Conservation (phyloP, 371 early-diverging fungal species). For the Dinochytrium kinnereticum region DNA sequence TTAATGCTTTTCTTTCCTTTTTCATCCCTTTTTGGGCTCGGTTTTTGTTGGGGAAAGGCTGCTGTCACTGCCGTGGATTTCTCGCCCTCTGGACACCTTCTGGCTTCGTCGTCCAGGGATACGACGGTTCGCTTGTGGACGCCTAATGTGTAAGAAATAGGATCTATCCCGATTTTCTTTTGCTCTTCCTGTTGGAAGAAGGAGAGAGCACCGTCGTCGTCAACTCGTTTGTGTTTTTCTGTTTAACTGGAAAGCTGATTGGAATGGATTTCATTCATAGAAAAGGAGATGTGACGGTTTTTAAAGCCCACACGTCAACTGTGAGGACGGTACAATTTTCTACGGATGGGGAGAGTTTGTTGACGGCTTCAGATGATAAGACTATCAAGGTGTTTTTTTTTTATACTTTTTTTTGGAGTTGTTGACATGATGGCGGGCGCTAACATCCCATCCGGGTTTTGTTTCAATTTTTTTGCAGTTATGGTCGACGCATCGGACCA, state of each 20-base stretch:
- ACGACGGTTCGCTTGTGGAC: constrained; percentile 62
- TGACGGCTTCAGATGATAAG: constrained; percentile 62
- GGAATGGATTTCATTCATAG: constrained; percentile 29
- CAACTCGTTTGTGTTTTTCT: constrained; percentile 3
- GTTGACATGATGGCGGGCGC: no score
- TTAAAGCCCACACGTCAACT: constrained; percentile 60
- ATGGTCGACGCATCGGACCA: constrained; percentile 56
- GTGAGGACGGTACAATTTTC: constrained; percentile 63
- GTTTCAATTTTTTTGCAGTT: no score
- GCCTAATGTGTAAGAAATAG: constrained; percentile 59
- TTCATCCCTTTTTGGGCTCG: no score
- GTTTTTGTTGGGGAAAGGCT: no score
- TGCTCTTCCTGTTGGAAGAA: no score
- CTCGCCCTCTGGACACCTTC: constrained; percentile 46
- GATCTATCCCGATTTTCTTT: no score
- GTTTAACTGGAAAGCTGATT: background rate
- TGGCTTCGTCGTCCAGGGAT: constrained; percentile 56
- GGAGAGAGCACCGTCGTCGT: no score
- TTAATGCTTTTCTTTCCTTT: no score
- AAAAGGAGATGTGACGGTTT: constrained; percentile 61
- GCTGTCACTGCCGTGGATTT: constrained; percentile 58
- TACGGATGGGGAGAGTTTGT: constrained; percentile 45
- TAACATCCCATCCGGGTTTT: no score
- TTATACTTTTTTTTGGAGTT: no score
- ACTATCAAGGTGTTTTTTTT: constrained; percentile 61